phyloP scores from a whole-genome alignment of 1,284 basidiomycete species.

The Malassezia cuniculi region DNA sequence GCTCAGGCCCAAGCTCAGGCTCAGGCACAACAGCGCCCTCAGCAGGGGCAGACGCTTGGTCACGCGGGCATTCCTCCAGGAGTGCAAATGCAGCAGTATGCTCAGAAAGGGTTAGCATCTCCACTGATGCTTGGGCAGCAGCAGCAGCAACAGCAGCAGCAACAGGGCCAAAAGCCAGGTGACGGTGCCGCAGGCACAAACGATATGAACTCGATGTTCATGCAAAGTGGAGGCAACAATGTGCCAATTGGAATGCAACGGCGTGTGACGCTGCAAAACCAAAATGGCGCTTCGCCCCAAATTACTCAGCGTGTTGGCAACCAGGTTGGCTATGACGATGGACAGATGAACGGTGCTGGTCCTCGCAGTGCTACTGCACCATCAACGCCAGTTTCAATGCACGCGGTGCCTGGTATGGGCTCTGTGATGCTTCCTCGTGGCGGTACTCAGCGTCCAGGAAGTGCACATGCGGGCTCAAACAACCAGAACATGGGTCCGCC shows the following conservation, averaged over 20 bases:
- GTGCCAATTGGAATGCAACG: too few relatives aligned
- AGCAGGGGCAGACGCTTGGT: not conserved
- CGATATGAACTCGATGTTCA: conserved; percentile 8
- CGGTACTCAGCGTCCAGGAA: too few relatives aligned
- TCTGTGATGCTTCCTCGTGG: conserved; percentile 19
- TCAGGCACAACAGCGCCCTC: not conserved
- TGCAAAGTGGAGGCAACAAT: conserved; percentile 1
- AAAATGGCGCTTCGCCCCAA: not conserved
- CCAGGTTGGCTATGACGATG: conserved; percentile 7
- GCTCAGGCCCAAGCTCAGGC: conserved; percentile 18
- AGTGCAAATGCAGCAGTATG: too few relatives aligned
- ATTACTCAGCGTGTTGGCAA: not conserved
- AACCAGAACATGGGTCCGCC: too few relatives aligned
- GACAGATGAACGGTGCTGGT: not conserved
- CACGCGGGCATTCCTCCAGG: too few relatives aligned
- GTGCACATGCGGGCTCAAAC: too few relatives aligned
- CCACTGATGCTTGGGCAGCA: not conserved
- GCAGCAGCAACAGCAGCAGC: conserved; percentile 12
- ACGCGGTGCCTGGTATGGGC: conserved; percentile 12
- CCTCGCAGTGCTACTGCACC: conserved; percentile 18
- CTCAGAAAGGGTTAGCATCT: too few relatives aligned
- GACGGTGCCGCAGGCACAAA: conserved; percentile 12
- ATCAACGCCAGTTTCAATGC: conserved; percentile 12
- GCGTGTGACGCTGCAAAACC: too few relatives aligned
- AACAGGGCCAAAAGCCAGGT: conserved; percentile 17